Evolutionary conservation across 306 rosid genomes (phyloP), one percentile per base, ranked within the genome.

Genomic region (Glycyrrhiza uralensis): DNA sequence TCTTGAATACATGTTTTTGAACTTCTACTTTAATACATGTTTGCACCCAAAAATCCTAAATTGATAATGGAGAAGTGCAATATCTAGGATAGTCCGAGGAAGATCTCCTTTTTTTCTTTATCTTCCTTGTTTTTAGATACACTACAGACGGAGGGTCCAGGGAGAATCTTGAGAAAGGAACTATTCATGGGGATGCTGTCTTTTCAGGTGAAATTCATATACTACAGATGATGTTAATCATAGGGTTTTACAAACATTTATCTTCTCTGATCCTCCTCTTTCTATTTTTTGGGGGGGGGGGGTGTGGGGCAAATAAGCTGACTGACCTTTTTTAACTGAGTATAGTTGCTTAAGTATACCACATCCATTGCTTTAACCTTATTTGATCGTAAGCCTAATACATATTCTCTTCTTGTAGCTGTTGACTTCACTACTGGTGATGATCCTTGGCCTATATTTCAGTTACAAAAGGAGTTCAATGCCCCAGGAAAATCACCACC

Each of bases 131-230:
- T 57, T 73, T 52, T 74, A 93, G 98, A 81, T 93, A 93, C 80
- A 93, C 97, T 54, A 93, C 98, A 78, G 98, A 93, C 82, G 98
- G 98, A 80, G 98, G 97, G 20, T 17, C 87, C 9, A 86, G 88
- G 85, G 96, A 89, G 69, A 79, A 76, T 75, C 96, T 93, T 51
- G 85, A 87, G 78, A 91, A 85, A 85, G 97, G 98, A 82, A 89
- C 98, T 51, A 91, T 91, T 60, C 87, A 69, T 15, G 98, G 97
- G 72, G 92, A 87, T 72, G 71, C 81, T 56, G 86, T 91, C 23
- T 89, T 78, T 86, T 89, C 98, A 38, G 97, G 96, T 93, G 79
- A 78, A 51, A 39, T 63, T 80, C 72, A 66, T 12, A 23, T 41
- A 66, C 36, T 30, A 39, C 49, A 51, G 54, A 65, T 22, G 30